Evolutionary conservation across 2,329 filamentous ascomycete genomes (phyloP).

Genomic region (Colletotrichum brevisporum): DNA sequence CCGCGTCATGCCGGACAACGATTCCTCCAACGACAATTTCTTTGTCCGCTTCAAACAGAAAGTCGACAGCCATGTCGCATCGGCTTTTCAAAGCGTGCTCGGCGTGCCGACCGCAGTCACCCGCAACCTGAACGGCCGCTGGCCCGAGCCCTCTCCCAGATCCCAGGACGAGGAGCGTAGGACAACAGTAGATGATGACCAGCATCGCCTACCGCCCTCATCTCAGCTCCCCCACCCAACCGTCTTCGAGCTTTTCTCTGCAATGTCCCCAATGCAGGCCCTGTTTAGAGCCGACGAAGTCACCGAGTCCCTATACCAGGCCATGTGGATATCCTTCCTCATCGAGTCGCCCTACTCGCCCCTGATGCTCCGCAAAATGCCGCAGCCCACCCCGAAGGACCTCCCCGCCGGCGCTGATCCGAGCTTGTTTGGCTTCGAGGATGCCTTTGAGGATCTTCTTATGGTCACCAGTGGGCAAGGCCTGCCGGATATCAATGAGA

Average conservation of each 20-base stretch:
- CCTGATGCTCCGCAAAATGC: slow-evolving; percentile 59
- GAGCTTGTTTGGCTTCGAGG: slow-evolving; percentile 64
- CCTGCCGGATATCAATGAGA: slow-evolving; percentile 56
- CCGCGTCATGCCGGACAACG: slow-evolving; percentile 35
- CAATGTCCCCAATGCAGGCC: slow-evolving; percentile 29
- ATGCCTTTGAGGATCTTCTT: slow-evolving; percentile 72
- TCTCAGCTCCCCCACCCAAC: slow-evolving; percentile 23
- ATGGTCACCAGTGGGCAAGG: slow-evolving; percentile 58
- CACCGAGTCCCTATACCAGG: slow-evolving; percentile 39
- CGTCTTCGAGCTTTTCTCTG: slow-evolving; percentile 30
- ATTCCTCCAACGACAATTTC: slow-evolving; percentile 46
- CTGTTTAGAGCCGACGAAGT: slow-evolving; percentile 36
- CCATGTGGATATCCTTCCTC: slow-evolving; percentile 53
- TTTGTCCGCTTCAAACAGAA: slow-evolving; percentile 59
- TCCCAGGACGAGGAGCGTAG: slow-evolving; percentile 20
- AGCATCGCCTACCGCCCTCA: slow-evolving; percentile 5
- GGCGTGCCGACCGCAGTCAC: slow-evolving; percentile 46
- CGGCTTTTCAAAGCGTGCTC: slow-evolving; percentile 45
- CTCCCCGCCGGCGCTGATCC: slow-evolving; percentile 54
- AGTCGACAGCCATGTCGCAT: slow-evolving; percentile 55
- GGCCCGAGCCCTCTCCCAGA: slow-evolving; percentile 26
- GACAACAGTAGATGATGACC: neutral
- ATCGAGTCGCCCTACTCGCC: slow-evolving; percentile 61
- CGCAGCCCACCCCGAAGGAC: slow-evolving; percentile 63
- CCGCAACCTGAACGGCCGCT: slow-evolving; percentile 44